phyloP scores from a whole-genome alignment of 1,284 basidiomycete species.

The Ceratobasidium sp. region DNA sequence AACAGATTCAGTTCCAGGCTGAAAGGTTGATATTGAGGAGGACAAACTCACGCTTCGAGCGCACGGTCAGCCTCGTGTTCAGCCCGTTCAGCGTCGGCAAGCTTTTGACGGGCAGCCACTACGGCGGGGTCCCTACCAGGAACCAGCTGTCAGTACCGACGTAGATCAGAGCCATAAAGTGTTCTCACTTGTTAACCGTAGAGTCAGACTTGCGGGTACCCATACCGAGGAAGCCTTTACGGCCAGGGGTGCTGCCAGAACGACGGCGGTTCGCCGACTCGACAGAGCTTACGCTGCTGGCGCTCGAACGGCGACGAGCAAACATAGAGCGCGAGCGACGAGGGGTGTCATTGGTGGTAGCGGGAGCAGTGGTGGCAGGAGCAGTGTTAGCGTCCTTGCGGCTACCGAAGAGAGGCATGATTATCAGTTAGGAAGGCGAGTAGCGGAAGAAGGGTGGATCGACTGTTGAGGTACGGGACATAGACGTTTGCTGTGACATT shows the following conservation, averaged over 20 bases:
- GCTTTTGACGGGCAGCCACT: conserved; percentile 40
- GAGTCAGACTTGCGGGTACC: conserved; percentile 31
- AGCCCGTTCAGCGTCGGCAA: conserved; percentile 28
- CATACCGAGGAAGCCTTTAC: conserved; percentile 35
- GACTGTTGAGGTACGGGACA: conserved; percentile 11
- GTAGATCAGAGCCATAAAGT: not conserved
- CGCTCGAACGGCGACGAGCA: conserved; percentile 36
- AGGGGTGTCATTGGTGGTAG: not conserved
- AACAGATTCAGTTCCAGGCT: no score
- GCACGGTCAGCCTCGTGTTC: conserved; percentile 38
- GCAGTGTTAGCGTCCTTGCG: conserved; percentile 20
- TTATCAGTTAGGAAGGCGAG: conserved; percentile 5
- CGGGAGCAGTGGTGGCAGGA: conserved; percentile 15
- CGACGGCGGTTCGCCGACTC: conserved; percentile 13
- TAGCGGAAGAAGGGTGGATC: conserved; percentile 5
- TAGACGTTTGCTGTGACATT: conserved; percentile 1
- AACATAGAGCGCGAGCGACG: conserved; percentile 39
- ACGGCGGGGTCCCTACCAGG: conserved; percentile 30
- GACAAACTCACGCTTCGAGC: no score
- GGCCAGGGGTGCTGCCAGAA: conserved; percentile 4
- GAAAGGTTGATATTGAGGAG: no score
- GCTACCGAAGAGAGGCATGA: conserved; percentile 39
- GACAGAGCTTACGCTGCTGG: conserved; percentile 38
- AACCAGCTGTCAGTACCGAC: not conserved
- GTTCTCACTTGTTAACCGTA: conserved; percentile 10